Conservation (phyloP, 169 alveolate genomes). For the Perkinsus chesapeaki region DNA sequence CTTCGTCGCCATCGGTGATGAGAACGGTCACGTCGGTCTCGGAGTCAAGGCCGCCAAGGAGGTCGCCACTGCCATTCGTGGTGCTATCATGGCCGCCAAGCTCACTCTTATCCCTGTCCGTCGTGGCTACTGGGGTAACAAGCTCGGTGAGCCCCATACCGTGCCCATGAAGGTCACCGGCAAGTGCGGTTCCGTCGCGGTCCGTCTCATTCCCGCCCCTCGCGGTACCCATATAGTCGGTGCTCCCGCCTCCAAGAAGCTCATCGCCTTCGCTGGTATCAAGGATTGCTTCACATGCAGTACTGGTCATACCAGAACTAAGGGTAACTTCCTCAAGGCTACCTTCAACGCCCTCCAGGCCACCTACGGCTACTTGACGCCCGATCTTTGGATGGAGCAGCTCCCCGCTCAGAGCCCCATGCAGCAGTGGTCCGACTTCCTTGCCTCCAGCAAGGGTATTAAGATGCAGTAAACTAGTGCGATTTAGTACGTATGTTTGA, state of each 20-base stretch:
- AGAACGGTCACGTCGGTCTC: constrained; percentile 92
- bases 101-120: constrained; percentile 95
- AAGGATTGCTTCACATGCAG: constrained; percentile 96
- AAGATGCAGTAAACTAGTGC: background rate
- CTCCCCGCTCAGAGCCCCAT: constrained; percentile 77
- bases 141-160: constrained; percentile 99
- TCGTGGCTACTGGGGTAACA: constrained; percentile 99
- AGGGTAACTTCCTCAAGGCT: constrained; percentile 95
- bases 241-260: constrained; percentile 96
- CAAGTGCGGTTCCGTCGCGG: constrained; percentile 99
- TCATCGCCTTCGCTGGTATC: constrained; percentile 90
- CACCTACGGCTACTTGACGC: constrained; percentile 96
- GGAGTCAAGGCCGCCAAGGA: constrained; percentile 99
- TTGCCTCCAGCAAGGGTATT: constrained; percentile 34
- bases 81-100: constrained; percentile 98
- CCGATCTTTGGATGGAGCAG: constrained; percentile 94
- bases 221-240: constrained; percentile 99
- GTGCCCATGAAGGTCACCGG: constrained; percentile 99
- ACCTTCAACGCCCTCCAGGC: constrained; percentile 90
- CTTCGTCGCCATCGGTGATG: constrained; percentile 97
- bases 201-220: constrained; percentile 99
- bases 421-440: constrained; percentile 89
- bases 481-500: background rate
- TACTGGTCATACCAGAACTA: constrained; percentile 95
- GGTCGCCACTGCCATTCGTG: constrained; percentile 99